A percentile compares a stretch with the other conserved stretches of the same genome.
Evolutionary conservation across 768 basidiomycete genomes (phyloP).

Genomic region (Kwoniella dendrophila): DNA sequence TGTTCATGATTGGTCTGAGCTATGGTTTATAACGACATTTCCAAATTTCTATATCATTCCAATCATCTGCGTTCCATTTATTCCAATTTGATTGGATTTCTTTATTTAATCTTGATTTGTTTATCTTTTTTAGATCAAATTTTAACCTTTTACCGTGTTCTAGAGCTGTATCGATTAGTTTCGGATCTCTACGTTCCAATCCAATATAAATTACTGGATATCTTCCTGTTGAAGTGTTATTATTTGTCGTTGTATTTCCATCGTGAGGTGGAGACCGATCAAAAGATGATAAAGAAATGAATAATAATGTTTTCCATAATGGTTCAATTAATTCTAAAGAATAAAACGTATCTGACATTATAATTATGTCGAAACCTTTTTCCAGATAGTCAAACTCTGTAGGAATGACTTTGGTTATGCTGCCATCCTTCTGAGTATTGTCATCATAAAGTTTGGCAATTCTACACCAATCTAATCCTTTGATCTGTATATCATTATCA

Average conservation of each 20-base stretch:
- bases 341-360: slow-evolving; percentile 84
- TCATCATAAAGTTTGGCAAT: background rate
- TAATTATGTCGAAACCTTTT: slow-evolving; percentile 67
- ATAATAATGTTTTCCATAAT: slow-evolving; percentile 69
- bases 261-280: too few species aligned
- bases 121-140: slow-evolving; percentile 65
- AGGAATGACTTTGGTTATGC: background rate
- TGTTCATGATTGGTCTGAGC: too few species aligned
- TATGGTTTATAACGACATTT: slow-evolving; percentile 58
- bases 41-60: slow-evolving; percentile 84
- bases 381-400: slow-evolving; percentile 6
- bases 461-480: slow-evolving; percentile 24
- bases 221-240: slow-evolving; percentile 13
- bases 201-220: slow-evolving; percentile 66
- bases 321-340: slow-evolving; percentile 65
- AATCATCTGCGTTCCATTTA: slow-evolving; percentile 69
- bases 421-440: background rate
- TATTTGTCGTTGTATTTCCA: background rate
- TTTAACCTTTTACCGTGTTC: slow-evolving; percentile 62
- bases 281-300: slow-evolving; percentile 57
- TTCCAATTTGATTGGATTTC: slow-evolving; percentile 65
- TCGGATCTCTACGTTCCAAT: slow-evolving; percentile 76
- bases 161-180: slow-evolving; percentile 65
- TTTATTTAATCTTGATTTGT: slow-evolving; percentile 64
- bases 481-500: background rate